Conservation (phyloP, 2,329 filamentous ascomycete genomes). For the Escovopsis weberi region DNA sequence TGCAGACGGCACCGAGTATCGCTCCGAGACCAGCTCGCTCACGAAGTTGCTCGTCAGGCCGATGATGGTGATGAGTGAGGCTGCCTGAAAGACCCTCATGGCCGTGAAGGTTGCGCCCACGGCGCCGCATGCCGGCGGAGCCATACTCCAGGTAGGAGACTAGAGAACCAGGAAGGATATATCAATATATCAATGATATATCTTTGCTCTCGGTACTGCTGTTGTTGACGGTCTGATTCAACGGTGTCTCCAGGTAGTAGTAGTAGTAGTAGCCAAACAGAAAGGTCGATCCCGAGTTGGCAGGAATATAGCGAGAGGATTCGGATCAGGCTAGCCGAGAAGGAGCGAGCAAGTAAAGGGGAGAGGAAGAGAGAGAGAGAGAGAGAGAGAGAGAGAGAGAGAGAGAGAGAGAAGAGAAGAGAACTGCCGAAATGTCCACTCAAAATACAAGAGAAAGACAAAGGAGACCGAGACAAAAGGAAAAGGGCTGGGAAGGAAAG, state of each 20-base stretch:
- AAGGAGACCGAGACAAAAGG: constrained; percentile 2
- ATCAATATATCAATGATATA: no score
- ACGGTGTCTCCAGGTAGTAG: no score
- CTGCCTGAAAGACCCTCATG: constrained; percentile 54
- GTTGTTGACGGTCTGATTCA: constrained; percentile 1
- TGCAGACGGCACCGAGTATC: constrained; percentile 52
- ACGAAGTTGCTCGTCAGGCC: constrained; percentile 76
- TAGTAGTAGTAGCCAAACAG: not conserved
- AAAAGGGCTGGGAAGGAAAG: constrained; percentile 3
- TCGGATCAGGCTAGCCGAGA: constrained; percentile 3
- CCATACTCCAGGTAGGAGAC: no score
- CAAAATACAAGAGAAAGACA: constrained; percentile 8
- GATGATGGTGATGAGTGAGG: constrained; percentile 61
- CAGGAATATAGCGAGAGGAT: not conserved
- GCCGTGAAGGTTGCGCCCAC: constrained; percentile 66
- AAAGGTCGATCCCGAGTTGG: not conserved
- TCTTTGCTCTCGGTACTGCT: no score
- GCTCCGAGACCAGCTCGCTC: constrained; percentile 52
- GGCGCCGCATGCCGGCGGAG: constrained; percentile 46
- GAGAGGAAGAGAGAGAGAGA: constrained; percentile 11
- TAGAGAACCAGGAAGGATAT: no score
- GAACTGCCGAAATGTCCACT: not conserved
- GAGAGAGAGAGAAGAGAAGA: constrained; percentile 12
- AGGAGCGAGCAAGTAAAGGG: constrained; percentile 6
- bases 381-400: constrained; percentile 11